These are phyloP conservation scores for Pyricularia grisea DNA, from an alignment of 2,329 filamentous ascomycete species.

Conservation along the genomic window DNA sequence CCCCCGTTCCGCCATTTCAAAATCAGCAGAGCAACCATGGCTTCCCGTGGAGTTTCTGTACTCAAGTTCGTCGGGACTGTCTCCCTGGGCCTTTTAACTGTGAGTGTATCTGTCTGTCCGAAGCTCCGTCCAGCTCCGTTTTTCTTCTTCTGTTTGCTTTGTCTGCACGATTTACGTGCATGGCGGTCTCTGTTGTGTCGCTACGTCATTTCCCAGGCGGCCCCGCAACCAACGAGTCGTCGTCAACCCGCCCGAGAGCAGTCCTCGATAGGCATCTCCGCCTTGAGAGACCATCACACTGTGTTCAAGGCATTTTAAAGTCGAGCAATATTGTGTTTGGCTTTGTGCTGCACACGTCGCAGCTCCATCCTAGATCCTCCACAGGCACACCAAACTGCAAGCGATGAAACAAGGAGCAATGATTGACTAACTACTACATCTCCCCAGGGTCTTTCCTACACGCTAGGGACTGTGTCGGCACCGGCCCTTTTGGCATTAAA, in stretches of 20 bases:
- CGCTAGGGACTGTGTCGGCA: constrained; percentile 66
- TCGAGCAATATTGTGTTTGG: neutral
- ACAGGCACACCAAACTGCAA: neutral
- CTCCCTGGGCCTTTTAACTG: constrained; percentile 78
- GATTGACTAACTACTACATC: neutral
- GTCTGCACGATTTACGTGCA: neutral
- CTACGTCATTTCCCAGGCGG: constrained; percentile 1
- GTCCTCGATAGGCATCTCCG: neutral
- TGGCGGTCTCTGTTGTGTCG: neutral
- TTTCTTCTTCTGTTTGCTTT: neutral
- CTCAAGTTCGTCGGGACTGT: constrained; percentile 92
- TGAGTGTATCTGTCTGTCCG: constrained; percentile 33
- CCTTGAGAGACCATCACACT: neutral
- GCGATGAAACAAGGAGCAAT: neutral
- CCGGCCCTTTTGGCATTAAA: constrained; percentile 75
- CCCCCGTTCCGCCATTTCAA: neutral
- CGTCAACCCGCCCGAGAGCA: neutral
- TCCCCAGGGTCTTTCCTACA: constrained; percentile 75
- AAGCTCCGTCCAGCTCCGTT: neutral
- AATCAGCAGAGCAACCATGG: constrained; percentile 34
- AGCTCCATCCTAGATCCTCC: neutral
- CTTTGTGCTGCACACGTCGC: neutral
- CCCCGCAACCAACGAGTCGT: neutral
- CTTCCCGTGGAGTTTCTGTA: constrained; percentile 60
- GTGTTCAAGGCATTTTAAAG: neutral